Base-by-base conservation (phyloP, 805 yeast species). In the Cyberlindnera subsufficiens region DNA sequence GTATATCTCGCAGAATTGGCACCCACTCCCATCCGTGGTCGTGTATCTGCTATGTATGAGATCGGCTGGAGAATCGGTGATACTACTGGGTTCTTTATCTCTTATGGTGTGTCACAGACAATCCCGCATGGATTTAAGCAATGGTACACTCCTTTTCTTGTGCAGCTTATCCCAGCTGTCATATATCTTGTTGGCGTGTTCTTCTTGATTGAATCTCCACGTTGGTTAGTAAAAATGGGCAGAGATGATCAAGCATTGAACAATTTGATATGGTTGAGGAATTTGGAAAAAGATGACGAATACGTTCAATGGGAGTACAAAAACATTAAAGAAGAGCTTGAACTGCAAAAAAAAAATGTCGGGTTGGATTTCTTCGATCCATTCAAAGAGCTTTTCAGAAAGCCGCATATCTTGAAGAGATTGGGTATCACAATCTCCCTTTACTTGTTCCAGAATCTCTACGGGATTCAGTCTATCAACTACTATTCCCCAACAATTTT, bases 121-220 rank as follows among this genome's bases (percentile, higher is more conserved):
- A 33, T 39, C 20, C 30, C 33, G 15, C 22, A 37, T 3, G 18
- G 37, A 16, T 40, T 37, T 19, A 54, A 51, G 42, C 79, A 72
- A 49, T 73, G 78, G 78, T 43, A 66, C 40, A 67, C 71, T 34
- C 78, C 78, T 5, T 63, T 72, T 46, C 74, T 72, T 6, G 55
- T 72, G 30, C 77, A 73, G 44, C 48, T 69, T 33, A 56, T 72
- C n/a, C 77, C 77, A 6, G 62, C 72, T 17, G 70, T 65, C 0
- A 47, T 72, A 20, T 69, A 69, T 47, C 59, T 67, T 60, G 48
- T 56, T n/a, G n/a, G n/a, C n/a, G n/a, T n/a, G n/a, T 14, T 62
- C 34, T 52, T 70, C 39, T 56, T 72, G 40, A 67, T 68, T 6
- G 78, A 73, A 48, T 68, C 75, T 11, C 77, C 76, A 3, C 58